phyloP scores from a whole-genome alignment of 2,329 filamentous ascomycete genomes.

The Botrytis tulipae region DNA sequence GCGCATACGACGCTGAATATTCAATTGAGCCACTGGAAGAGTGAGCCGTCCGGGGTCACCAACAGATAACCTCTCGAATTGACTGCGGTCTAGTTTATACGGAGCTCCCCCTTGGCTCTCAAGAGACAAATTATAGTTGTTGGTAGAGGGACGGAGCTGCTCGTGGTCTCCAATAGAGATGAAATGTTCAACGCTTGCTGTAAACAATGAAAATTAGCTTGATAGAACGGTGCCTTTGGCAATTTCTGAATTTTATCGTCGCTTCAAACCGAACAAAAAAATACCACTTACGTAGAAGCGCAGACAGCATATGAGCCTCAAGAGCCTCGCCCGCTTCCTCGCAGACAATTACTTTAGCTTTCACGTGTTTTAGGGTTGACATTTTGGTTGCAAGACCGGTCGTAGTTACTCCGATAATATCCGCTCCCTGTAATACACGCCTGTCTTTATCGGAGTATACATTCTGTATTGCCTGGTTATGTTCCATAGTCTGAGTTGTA shows the following conservation, averaged over 20 bases:
- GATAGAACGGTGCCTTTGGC: slow-evolving; percentile 30
- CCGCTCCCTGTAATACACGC: slow-evolving; percentile 23
- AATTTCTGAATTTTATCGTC: neutral
- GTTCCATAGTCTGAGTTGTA: neutral
- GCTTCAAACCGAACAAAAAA: neutral
- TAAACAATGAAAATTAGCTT: slow-evolving; percentile 18
- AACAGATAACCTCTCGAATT: slow-evolving; percentile 34
- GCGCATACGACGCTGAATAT: slow-evolving; percentile 36
- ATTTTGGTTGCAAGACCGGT: slow-evolving; percentile 50
- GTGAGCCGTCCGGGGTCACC: slow-evolving; percentile 22
- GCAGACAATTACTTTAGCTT: slow-evolving; percentile 42
- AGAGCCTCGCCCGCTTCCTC: slow-evolving; percentile 47
- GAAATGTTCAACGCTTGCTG: slow-evolving; percentile 42
- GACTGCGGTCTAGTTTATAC: slow-evolving; percentile 34
- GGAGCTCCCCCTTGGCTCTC: slow-evolving; percentile 33
- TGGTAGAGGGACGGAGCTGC: slow-evolving; percentile 42
- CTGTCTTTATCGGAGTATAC: slow-evolving; percentile 21
- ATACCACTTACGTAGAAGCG: slow-evolving; percentile 31
- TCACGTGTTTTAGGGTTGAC: slow-evolving; percentile 43
- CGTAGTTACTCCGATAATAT: slow-evolving; percentile 55
- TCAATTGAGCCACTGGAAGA: slow-evolving; percentile 33
- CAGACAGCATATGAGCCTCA: slow-evolving; percentile 43
- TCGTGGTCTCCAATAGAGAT: slow-evolving; percentile 47
- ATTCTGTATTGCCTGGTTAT: neutral
- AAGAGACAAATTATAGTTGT: slow-evolving; percentile 33